Conservation (phyloP, 306 rosid genomes). For the Purshia tridentata region DNA sequence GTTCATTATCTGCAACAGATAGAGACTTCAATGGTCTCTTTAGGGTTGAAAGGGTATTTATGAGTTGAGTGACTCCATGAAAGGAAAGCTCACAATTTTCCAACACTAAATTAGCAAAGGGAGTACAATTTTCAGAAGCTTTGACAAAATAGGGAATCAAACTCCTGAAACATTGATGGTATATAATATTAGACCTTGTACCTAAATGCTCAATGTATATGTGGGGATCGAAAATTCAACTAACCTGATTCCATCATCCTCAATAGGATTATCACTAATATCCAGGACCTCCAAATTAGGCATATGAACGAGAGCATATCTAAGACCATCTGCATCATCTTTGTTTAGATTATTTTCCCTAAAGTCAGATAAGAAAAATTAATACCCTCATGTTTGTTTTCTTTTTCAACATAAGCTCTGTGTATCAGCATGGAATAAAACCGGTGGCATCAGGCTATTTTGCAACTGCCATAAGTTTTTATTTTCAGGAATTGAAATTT, state of each 20-base stretch:
- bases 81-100: slow-evolving; percentile 70
- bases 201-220: slow-evolving; percentile 20
- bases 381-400: background rate
- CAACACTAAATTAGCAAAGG: slow-evolving; percentile 53
- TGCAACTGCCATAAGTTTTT: slow-evolving; percentile 9
- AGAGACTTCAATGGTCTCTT: slow-evolving; percentile 66
- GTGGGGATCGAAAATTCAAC: slow-evolving; percentile 24
- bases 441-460: background rate
- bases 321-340: slow-evolving; percentile 59
- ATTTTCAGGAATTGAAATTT: slow-evolving; percentile 11
- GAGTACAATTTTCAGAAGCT: slow-evolving; percentile 48
- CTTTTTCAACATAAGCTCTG: slow-evolving; percentile 4
- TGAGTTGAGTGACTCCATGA: slow-evolving; percentile 56
- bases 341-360: slow-evolving; percentile 68
- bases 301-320: slow-evolving; percentile 56
- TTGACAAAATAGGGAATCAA: slow-evolving; percentile 60
- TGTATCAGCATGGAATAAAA: slow-evolving; percentile 16
- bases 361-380: slow-evolving; percentile 15
- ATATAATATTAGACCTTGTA: slow-evolving; percentile 31
- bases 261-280: slow-evolving; percentile 76
- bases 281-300: slow-evolving; percentile 89
- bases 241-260: slow-evolving; percentile 82
- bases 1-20: slow-evolving; percentile 78
- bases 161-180: slow-evolving; percentile 51
- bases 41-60: slow-evolving; percentile 51